Conservation (phyloP, 2,329 filamentous ascomycete species). For the Pestalotiopsis sp. region DNA sequence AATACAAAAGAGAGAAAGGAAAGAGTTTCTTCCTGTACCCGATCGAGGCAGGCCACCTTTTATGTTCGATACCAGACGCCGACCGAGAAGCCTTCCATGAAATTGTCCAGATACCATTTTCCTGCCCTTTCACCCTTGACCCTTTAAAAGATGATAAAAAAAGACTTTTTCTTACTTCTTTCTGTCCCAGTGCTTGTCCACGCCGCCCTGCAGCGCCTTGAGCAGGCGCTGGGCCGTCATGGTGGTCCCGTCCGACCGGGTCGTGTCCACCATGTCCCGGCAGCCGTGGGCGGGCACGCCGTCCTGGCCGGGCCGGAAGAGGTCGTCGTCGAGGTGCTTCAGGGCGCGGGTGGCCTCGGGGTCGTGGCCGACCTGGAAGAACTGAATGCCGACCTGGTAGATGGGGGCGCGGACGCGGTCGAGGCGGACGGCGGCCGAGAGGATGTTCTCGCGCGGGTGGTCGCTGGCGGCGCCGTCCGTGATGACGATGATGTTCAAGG, state of each 20-base stretch:
- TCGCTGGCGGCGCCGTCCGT: constrained; percentile 86
- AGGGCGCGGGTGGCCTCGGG: constrained; percentile 65
- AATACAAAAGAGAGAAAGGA: no score
- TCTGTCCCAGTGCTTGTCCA: constrained; percentile 68
- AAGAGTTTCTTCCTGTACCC: no score
- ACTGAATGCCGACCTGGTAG: constrained; percentile 90
- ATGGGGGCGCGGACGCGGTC: constrained; percentile 70
- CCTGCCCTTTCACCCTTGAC: background rate
- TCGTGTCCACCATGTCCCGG: constrained; percentile 91
- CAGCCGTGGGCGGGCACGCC: constrained; percentile 57
- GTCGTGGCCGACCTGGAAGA: constrained; percentile 90
- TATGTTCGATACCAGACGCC: background rate
- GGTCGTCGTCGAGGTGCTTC: constrained; percentile 73
- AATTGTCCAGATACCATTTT: background rate
- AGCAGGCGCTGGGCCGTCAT: constrained; percentile 73
- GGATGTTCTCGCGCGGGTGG: constrained; percentile 73
- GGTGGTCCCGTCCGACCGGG: constrained; percentile 64
- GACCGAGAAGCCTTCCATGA: background rate
- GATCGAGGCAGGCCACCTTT: background rate
- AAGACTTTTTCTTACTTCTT: background rate
- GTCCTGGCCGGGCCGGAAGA: constrained; percentile 38
- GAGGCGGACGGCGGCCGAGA: constrained; percentile 69
- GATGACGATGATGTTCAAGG: constrained; percentile 89
- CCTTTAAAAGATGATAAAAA: background rate
- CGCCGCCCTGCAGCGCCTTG: constrained; percentile 80